Base-by-base conservation (phyloP, 345 rosid species). In the Salix caprea region DNA sequence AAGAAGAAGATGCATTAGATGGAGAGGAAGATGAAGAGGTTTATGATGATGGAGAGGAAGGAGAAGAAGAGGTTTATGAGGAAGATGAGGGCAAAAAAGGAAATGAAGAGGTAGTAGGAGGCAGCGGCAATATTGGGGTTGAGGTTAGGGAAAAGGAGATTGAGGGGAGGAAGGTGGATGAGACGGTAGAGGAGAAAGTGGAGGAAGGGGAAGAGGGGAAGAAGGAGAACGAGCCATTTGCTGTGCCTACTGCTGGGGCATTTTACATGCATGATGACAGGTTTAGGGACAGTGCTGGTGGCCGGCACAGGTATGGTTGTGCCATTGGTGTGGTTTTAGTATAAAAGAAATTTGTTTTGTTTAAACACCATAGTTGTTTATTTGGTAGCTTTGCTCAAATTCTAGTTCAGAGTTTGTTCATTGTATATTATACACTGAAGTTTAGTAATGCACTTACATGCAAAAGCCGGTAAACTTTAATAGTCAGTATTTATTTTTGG, bases 231-330 rank as follows among this genome's bases (percentile, higher is more conserved):
- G 94, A 95, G 72, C 99, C 97, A 2, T 95, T 84, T 77, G 94
- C 97, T 0, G 99, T 95, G 70, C 99, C 99, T 16, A 93, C 98
- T 77, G 96, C 96, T 71, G 99, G 99, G 48, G 97, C 99, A 0
- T 95, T 95, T 81, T 95, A 95, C 79, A 95, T 95, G 98, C 99
- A 95, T 46, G 99, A 95, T 83, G 97, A 95, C 84, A 87, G 99
- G 48, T 95, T 91, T 67, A 88, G 90, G 81, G 97, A 87, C 74
- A 79, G 84, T 81, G 85, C 82, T 69, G 86, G 77, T 79, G 96
- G 84, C 73, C 81, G 94, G 12, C 83, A 89, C 80, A 89, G 96
- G 97, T 91, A 81, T 58, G 56, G 36, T 42, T 19, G 2, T 65
- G 13, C 19, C 52, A 44, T 65, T 30, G 40, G 65, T 40, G 15